A percentile compares a stretch with the other conserved stretches of the same genome.
phyloP scores from a whole-genome alignment of 163 green algal genomes.

The Scenedesmus sp. region DNA sequence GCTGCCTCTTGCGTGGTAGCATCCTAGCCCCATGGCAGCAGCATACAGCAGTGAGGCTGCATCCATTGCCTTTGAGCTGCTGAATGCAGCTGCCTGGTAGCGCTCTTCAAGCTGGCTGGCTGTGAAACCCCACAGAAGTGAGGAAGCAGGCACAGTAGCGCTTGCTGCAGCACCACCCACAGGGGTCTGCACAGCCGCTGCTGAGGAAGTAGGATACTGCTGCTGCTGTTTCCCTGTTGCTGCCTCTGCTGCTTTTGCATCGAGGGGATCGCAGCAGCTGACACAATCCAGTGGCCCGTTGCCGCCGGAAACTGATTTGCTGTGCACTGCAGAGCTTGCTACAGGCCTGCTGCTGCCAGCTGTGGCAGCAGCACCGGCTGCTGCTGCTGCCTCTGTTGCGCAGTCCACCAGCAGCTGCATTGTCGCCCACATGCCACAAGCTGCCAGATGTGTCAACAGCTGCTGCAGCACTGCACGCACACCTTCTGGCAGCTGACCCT shows the following conservation, averaged over 20 bases:
- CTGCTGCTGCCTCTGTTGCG: background rate
- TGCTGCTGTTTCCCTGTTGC: no score
- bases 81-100: conserved; percentile 25
- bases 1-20: background rate
- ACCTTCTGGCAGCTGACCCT: no score
- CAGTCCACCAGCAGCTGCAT: background rate
- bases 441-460: background rate
- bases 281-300: background rate
- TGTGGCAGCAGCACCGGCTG: background rate
- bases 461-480: background rate
- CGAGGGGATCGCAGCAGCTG: background rate
- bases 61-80: background rate
- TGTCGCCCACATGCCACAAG: background rate
- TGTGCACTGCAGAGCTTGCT: background rate
- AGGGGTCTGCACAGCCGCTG: background rate
- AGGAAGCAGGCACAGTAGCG: background rate
- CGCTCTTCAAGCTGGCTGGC: background rate
- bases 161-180: background rate
- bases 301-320: no score
- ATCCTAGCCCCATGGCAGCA: background rate
- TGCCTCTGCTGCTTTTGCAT: background rate
- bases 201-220: background rate
- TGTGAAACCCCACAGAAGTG: conserved; percentile 1
- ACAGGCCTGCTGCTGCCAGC: no score
- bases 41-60: background rate